These are phyloP conservation scores for Beta vulgaris DNA, from an alignment of 148 eudicot species.

Conservation along the genomic window DNA sequence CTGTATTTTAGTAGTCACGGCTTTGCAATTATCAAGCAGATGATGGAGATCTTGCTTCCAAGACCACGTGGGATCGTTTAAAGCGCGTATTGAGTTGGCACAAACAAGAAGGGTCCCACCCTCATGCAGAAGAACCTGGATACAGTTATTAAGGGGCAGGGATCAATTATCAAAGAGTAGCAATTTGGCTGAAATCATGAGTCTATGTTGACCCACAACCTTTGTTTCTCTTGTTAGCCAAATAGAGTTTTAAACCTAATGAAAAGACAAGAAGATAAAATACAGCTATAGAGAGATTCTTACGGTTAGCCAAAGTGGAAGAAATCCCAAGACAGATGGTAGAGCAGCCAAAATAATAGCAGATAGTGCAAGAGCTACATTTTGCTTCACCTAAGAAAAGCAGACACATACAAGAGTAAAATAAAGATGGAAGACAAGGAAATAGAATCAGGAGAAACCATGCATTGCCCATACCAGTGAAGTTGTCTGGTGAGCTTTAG, in stretches of 20 bases:
- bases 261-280: neutral
- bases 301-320: slow-evolving; percentile 96
- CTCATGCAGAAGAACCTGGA: slow-evolving; percentile 93
- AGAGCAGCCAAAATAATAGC: slow-evolving; percentile 84
- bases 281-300: neutral
- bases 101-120: slow-evolving; percentile 96
- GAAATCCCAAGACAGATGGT: slow-evolving; percentile 85
- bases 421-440: neutral
- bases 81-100: slow-evolving; percentile 83
- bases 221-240: too few relatives aligned
- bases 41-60: slow-evolving; percentile 53
- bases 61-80: slow-evolving; percentile 65
- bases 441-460: neutral
- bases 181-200: too few relatives aligned
- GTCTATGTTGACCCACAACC: too few relatives aligned
- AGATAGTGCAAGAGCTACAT: slow-evolving; percentile 87
- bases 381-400: slow-evolving; percentile 76
- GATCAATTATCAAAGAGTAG: too few relatives aligned
- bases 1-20: slow-evolving; percentile 17
- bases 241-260: too few relatives aligned
- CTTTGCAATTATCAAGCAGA: slow-evolving; percentile 38
- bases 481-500: slow-evolving; percentile 87
- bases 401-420: slow-evolving; percentile 4
- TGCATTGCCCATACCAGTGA: slow-evolving; percentile 62
- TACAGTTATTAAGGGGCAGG: slow-evolving; percentile 12